Conservation (phyloP, 805 yeast genomes). For the Metschnikowia kunwiensis region DNA sequence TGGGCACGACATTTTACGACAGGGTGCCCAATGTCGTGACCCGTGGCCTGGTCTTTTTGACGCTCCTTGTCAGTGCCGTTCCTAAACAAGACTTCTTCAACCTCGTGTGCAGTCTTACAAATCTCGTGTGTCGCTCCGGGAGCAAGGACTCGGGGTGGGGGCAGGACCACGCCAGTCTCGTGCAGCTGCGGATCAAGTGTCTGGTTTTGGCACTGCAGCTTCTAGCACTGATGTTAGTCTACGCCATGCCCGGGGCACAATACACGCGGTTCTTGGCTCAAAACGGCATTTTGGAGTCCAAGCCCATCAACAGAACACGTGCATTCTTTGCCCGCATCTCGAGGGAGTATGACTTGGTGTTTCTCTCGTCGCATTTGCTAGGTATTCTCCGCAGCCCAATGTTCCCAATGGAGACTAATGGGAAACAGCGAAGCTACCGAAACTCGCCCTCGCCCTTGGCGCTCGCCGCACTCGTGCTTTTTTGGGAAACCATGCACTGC, state of each 20-base stretch:
- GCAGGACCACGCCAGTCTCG: slow-evolving; percentile 25
- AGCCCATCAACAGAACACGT: slow-evolving; percentile 48
- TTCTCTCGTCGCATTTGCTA: slow-evolving; percentile 47
- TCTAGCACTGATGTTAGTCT: slow-evolving; percentile 56
- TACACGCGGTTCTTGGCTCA: slow-evolving; percentile 14
- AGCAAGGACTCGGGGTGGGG: slow-evolving; percentile 41
- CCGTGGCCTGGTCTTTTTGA: slow-evolving; percentile 59
- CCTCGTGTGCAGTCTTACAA: slow-evolving; percentile 67
- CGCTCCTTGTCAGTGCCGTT: slow-evolving; percentile 48
- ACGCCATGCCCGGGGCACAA: slow-evolving; percentile 53
- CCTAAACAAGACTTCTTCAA: slow-evolving; percentile 49
- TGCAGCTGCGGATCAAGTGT: slow-evolving; percentile 44
- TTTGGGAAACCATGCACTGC: slow-evolving; percentile 78
- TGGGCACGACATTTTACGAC: slow-evolving; percentile 59
- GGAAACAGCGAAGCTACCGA: slow-evolving; percentile 2
- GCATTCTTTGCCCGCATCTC: slow-evolving; percentile 50
- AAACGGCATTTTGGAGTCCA: slow-evolving; percentile 26
- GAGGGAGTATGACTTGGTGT: slow-evolving; percentile 52
- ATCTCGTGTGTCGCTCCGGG: slow-evolving; percentile 55
- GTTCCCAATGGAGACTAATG: background rate
- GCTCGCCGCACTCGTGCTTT: slow-evolving; percentile 54
- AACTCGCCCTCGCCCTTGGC: slow-evolving; percentile 39
- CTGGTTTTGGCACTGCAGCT: slow-evolving; percentile 60
- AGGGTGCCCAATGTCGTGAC: slow-evolving; percentile 40
- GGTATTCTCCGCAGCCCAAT: slow-evolving; percentile 27